Evolutionary conservation across 768 basidiomycete genomes (phyloP).

Genomic region (Pisolithus marmoratus): DNA sequence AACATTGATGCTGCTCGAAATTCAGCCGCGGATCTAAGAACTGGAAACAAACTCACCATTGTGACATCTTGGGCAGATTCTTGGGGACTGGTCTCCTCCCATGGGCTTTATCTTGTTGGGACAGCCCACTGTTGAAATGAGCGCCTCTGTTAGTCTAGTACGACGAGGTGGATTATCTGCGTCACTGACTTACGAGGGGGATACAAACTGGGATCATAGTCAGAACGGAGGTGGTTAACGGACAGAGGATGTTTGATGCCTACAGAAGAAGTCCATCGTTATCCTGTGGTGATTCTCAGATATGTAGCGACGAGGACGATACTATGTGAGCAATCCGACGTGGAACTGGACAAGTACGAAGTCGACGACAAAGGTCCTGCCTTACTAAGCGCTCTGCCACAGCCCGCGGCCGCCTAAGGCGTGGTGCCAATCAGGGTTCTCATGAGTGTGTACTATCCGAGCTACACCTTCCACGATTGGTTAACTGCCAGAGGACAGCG

Average conservation of each 20-base stretch:
- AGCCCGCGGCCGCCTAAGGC: no score
- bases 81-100: conserved; percentile 44
- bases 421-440: no score
- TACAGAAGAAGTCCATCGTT: conserved; percentile 25
- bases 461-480: no score
- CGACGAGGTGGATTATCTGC: conserved; percentile 1
- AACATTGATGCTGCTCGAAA: conserved; percentile 47
- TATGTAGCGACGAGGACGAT: no score
- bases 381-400: no score
- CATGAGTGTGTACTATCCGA: no score
- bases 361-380: no score
- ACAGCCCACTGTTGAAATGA: conserved; percentile 52
- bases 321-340: no score
- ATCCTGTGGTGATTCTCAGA: no score
- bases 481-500: no score
- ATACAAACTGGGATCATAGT: conserved; percentile 39
- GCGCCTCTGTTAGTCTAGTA: conserved; percentile 7
- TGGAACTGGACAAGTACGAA: no score
- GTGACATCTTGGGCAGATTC: conserved; percentile 66
- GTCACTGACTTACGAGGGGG: conserved; percentile 43
- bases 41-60: conserved; percentile 48
- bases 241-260: no score
- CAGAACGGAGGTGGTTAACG: conserved; percentile 9
- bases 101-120: conserved; percentile 49
- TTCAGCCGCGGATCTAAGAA: neutral